phyloP scores from a whole-genome alignment of 2,329 filamentous ascomycete genomes.

The Talaromyces pinophilus region DNA sequence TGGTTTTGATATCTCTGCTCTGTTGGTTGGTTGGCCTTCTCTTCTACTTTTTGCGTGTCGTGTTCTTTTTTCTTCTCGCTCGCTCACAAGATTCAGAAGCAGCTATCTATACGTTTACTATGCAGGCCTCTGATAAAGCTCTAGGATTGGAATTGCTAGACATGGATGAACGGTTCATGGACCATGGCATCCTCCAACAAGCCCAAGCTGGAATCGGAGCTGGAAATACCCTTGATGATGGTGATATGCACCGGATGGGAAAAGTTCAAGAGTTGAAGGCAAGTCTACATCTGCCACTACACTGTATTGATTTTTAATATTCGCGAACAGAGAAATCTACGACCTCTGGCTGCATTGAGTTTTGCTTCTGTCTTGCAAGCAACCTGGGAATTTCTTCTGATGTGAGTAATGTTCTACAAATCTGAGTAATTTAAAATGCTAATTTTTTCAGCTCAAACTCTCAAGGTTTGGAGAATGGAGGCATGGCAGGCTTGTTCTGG shows the following conservation, averaged over 20 bases:
- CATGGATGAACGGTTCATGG: neutral
- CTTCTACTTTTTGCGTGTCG: neutral
- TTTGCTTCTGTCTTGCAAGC: constrained; percentile 40
- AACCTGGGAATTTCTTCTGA: constrained; percentile 40
- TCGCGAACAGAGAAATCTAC: constrained; percentile 33
- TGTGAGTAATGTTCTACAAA: constrained; percentile 29
- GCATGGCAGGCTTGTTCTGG: constrained; percentile 31
- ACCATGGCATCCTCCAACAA: neutral
- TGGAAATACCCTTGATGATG: constrained; percentile 10
- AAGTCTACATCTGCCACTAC: neutral
- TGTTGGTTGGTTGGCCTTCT: neutral
- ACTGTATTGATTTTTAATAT: constrained; percentile 23
- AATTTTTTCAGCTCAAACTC: constrained; percentile 2
- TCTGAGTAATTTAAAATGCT: constrained; percentile 22
- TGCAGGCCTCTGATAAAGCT: neutral
- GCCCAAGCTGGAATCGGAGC: neutral
- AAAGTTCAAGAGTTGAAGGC: constrained; percentile 34
- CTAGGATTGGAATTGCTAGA: neutral
- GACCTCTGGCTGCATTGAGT: constrained; percentile 37
- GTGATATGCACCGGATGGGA: constrained; percentile 36
- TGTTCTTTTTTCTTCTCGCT: neutral
- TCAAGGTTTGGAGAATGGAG: constrained; percentile 25
- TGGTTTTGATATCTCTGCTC: neutral
- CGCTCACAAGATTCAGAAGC: neutral
- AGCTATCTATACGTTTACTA: neutral